Percentiles rank a stretch among this genome's conserved stretches.
Conservation (phyloP, 148 eudicot genomes). For the Silene uniflora region DNA sequence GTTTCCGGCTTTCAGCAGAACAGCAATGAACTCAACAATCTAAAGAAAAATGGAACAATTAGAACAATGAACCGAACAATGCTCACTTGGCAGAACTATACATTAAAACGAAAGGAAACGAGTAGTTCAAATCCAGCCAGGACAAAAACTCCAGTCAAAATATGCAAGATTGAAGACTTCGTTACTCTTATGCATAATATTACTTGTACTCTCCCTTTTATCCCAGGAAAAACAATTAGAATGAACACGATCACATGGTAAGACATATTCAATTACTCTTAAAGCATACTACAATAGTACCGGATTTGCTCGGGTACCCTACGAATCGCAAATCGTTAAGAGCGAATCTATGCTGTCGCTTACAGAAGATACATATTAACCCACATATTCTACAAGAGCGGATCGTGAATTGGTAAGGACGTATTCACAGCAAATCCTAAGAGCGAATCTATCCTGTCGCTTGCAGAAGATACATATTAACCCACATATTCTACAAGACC, state of each 20-base stretch:
- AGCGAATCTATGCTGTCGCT: too few relatives aligned
- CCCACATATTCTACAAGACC: too few relatives aligned
- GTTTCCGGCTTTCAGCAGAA: slow-evolving; percentile 76
- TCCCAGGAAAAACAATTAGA: background rate
- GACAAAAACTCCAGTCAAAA: background rate
- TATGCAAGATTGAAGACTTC: background rate
- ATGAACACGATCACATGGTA: background rate
- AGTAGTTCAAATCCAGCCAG: background rate
- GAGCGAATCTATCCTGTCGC: too few relatives aligned
- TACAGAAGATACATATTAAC: too few relatives aligned
- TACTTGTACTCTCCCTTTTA: background rate
- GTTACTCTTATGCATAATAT: slow-evolving; percentile 4
- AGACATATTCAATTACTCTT: background rate
- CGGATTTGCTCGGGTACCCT: too few relatives aligned
- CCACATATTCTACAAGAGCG: too few relatives aligned
- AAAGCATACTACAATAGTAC: background rate
- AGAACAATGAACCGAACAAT: background rate
- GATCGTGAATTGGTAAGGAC: too few relatives aligned
- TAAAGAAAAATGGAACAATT: slow-evolving; percentile 16
- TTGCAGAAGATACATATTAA: too few relatives aligned
- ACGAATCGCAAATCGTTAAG: too few relatives aligned
- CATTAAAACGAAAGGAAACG: background rate
- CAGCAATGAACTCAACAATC: slow-evolving; percentile 95
- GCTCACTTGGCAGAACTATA: background rate
- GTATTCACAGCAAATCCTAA: too few relatives aligned